Evolutionary conservation across 139 green algal species (phyloP).

Genomic region (Desmodesmus armatus): DNA sequence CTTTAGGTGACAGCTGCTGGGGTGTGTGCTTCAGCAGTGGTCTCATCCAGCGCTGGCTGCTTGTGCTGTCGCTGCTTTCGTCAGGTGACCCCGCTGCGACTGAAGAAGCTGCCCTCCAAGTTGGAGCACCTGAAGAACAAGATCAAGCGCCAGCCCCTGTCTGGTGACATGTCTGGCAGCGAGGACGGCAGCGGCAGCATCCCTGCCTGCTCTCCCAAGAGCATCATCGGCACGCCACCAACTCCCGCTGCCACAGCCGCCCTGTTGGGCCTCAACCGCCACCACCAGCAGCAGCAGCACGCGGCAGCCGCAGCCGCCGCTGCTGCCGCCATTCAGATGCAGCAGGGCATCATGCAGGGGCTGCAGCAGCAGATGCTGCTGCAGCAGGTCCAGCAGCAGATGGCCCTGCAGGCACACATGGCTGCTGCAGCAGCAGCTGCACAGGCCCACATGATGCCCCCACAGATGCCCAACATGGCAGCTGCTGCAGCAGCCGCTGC

Average conservation of each 20-base stretch:
- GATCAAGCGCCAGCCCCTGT: conserved; percentile 45
- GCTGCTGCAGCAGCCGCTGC: background rate
- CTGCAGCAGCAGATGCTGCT: conserved; percentile 31
- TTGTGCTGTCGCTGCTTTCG: too few relatives aligned
- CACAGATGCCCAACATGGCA: background rate
- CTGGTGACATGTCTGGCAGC: conserved; percentile 6
- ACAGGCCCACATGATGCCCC: conserved; percentile 22
- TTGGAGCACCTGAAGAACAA: conserved; percentile 51
- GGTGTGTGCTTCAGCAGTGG: too few relatives aligned
- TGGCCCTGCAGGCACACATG: conserved; percentile 32
- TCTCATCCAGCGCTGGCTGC: too few relatives aligned
- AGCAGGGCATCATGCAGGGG: conserved; percentile 23
- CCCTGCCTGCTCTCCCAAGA: conserved; percentile 27
- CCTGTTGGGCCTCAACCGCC: background rate
- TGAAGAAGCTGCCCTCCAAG: conserved; percentile 54
- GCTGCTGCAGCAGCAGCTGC: too few relatives aligned
- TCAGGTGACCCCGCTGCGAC: conserved; percentile 49
- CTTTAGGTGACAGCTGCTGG: too few relatives aligned
- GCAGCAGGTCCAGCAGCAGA: conserved; percentile 40
- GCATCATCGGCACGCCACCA: conserved; percentile 1
- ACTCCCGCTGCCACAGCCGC: background rate
- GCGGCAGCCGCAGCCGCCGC: background rate
- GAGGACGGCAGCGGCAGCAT: conserved; percentile 45
- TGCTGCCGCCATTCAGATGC: conserved; percentile 16
- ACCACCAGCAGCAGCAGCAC: conserved; percentile 33